Percentiles rank a stretch among this genome's conserved stretches.
phyloP scores from a whole-genome alignment of 257 asterid genomes.

The Nicotiana noctiflora region DNA sequence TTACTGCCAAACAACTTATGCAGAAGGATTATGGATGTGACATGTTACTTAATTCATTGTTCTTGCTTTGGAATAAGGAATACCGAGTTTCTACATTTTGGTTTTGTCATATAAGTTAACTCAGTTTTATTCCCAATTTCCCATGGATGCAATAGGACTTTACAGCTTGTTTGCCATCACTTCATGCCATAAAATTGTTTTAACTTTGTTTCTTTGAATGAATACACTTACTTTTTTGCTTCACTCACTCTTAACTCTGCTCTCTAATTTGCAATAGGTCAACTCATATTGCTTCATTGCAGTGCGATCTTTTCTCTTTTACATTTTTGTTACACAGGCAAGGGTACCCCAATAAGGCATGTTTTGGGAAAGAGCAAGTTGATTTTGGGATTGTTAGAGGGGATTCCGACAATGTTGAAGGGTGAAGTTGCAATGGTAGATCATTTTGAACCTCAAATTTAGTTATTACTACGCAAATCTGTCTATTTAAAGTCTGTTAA shows the following conservation, averaged over 20 bases:
- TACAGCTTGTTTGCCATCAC: neutral
- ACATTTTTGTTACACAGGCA: slow-evolving; percentile 39
- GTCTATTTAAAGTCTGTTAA: neutral
- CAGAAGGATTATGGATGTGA: neutral
- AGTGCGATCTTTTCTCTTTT: slow-evolving; percentile 2
- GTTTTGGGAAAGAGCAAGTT: slow-evolving; percentile 92
- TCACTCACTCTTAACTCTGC: neutral
- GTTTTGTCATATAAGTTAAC: neutral
- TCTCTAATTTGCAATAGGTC: neutral
- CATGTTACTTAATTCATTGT: neutral
- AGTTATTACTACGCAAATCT: neutral
- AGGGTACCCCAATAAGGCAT: slow-evolving; percentile 64
- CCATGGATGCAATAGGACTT: neutral
- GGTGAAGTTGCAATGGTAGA: slow-evolving; percentile 93
- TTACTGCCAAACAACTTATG: neutral
- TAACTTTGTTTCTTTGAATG: neutral
- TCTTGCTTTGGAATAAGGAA: neutral
- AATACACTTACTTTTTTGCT: neutral
- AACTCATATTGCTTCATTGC: neutral
- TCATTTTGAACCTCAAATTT: neutral
- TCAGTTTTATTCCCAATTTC: neutral
- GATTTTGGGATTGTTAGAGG: slow-evolving; percentile 83
- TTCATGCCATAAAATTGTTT: neutral
- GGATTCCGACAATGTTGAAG: slow-evolving; percentile 77
- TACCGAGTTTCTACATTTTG: neutral